Base-by-base conservation (phyloP, 1,139 yeast species). In the Sugiyamaella pinicola region DNA sequence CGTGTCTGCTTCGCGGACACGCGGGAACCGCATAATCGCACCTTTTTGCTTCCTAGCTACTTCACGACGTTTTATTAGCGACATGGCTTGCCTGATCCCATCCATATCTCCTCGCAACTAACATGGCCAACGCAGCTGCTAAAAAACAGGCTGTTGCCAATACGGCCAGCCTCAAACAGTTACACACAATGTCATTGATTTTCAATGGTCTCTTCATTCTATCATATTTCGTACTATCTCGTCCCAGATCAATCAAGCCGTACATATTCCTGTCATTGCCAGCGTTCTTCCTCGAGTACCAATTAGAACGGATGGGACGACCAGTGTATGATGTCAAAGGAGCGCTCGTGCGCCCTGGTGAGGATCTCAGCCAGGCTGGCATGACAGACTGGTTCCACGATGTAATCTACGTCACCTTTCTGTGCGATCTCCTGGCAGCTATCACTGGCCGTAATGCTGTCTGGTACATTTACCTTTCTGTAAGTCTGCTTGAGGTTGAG, bases 361-460 rank as follows among this genome's bases (percentile, higher is more conserved):
- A 79, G 43, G 91, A 88, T 64, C 74, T 87, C 56, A 69, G 70
- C 45, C 87, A 83, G 56, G 69, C 72, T 2, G 96, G 96, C 0
- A 72, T 88, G 42, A 84, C 84, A 18, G 96, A 88, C 68, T 87
- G 85, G 72, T 71, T 87, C 71, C 85, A 85, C 64, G 96, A 88
- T 65, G 70, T 87, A 19, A 74, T 88, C 53, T 87, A 87, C 64
- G 69, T 86, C 51, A 87, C 95, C 1, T 78, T 87, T 78, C 63
- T 78, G 13, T 74, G 84, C 58, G 83, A 83, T 60, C 52, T 84
- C 0, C 69, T 85, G 49, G 78, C 83, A 70, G 65, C 82, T 12
- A 18, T 82, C 0, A 68, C 81, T 39, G 88, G 89, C 6, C 66
- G 80, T 26, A 81, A 80, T 67, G 77, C 78, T 61, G 80, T 83